Conservation (phyloP, 192 early-diverging fungal species). For the Gonapodya prolifera region DNA sequence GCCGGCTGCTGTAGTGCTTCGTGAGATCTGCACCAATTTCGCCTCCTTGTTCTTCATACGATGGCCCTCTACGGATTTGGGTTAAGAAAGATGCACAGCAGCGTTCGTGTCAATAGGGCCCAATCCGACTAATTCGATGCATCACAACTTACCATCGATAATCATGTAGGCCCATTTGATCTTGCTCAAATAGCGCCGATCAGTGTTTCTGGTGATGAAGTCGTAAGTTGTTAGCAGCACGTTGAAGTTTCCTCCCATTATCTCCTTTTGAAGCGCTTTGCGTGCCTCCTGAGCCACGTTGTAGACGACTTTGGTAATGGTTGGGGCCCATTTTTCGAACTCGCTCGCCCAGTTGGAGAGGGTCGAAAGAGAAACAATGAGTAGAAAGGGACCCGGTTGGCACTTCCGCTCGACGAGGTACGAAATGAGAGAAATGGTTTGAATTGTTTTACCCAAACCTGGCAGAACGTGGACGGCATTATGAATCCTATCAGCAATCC, state of each 20-base stretch:
- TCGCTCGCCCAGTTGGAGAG: slow-evolving; percentile 1
- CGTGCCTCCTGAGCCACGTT: not conserved
- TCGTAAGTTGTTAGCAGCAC: slow-evolving; percentile 95
- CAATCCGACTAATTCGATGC: not conserved
- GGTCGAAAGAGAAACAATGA: slow-evolving; percentile 7
- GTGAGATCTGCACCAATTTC: slow-evolving; percentile 77
- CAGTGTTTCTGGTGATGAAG: slow-evolving; percentile 80
- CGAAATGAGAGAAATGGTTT: slow-evolving; percentile 3
- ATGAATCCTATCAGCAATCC: not conserved
- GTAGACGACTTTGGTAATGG: not conserved
- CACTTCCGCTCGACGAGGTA: slow-evolving; percentile 5
- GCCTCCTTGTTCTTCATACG: slow-evolving; percentile 93
- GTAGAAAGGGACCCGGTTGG: slow-evolving; percentile 6
- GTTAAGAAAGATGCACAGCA: too few species aligned
- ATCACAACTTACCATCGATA: too few species aligned
- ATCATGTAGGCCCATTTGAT: slow-evolving; percentile 97
- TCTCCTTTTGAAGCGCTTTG: not conserved
- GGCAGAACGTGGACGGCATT: not conserved
- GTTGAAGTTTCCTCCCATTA: slow-evolving; percentile 66
- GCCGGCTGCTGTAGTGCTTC: slow-evolving; percentile 77
- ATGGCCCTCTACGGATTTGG: slow-evolving; percentile 88
- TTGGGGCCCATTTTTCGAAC: slow-evolving; percentile 7
- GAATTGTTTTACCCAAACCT: slow-evolving; percentile 35
- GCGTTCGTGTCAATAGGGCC: too few species aligned
- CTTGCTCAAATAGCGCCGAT: slow-evolving; percentile 67